A percentile compares a stretch with the other conserved stretches of the same genome.
phyloP scores from a whole-genome alignment of 1,139 yeast species.

The Barnettozyma hawaiiensis region DNA sequence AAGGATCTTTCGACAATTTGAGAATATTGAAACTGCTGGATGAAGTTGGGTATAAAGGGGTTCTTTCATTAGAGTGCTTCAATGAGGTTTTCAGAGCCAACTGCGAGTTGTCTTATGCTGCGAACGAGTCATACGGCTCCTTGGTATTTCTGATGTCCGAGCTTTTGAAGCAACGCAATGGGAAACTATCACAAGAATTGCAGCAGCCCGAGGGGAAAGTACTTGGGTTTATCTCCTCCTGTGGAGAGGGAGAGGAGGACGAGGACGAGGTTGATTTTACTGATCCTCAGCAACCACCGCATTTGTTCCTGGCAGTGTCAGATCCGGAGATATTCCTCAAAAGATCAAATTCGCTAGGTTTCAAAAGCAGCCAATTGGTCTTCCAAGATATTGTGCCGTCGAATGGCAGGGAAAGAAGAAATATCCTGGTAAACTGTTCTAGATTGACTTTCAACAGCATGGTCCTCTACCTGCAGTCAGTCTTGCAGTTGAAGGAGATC shows the following conservation, averaged over 20 bases:
- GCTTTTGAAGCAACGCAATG: not conserved
- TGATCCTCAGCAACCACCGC: not conserved
- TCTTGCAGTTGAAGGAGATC: slow-evolving; percentile 4
- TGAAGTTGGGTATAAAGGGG: slow-evolving; percentile 4
- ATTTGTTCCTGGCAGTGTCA: not conserved
- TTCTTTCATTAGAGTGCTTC: slow-evolving; percentile 8
- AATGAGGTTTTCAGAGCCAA: slow-evolving; percentile 4
- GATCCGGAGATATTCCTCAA: not conserved
- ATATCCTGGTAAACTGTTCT: slow-evolving; percentile 2
- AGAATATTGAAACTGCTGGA: not conserved
- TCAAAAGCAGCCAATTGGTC: not conserved
- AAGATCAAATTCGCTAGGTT: not conserved
- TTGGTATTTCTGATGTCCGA: not conserved
- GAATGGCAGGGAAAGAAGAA: not conserved
- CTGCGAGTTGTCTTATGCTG: slow-evolving; percentile 1
- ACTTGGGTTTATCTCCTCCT: slow-evolving; percentile 1
- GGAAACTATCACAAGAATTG: not conserved
- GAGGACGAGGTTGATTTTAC: not conserved
- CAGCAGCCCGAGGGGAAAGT: not conserved
- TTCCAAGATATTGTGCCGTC: not conserved
- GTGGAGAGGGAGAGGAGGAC: too few relatives aligned
- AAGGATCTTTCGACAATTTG: slow-evolving; percentile 5
- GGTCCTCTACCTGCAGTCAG: slow-evolving; percentile 1
- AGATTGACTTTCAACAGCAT: slow-evolving; percentile 8
- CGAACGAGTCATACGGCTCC: slow-evolving; percentile 4